phyloP scores from a whole-genome alignment of 1,139 yeast genomes.

The Candida sojae region DNA sequence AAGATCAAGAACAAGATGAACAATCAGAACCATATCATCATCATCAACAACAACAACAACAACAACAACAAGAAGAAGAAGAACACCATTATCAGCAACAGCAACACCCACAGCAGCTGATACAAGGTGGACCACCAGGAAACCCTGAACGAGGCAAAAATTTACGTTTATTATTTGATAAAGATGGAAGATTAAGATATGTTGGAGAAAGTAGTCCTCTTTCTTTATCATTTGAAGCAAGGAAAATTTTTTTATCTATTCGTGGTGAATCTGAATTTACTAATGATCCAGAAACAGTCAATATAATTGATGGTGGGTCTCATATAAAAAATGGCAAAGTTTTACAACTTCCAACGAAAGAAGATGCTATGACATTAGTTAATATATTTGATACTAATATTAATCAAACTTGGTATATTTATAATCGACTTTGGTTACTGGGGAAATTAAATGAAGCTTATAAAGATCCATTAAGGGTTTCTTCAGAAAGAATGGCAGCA shows the following conservation, averaged over 20 bases:
- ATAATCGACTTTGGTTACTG: constrained; percentile 12
- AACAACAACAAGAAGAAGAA: background rate
- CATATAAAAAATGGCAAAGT: background rate
- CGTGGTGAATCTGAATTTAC: constrained; percentile 14
- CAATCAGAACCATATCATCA: background rate
- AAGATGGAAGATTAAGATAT: constrained; percentile 21
- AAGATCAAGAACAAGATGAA: background rate
- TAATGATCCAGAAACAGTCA: constrained; percentile 11
- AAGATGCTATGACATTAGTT: constrained; percentile 7
- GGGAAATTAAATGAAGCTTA: constrained; percentile 9
- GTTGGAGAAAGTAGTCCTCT: constrained; percentile 28
- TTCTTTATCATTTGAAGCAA: constrained; percentile 23
- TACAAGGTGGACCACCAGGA: too few relatives aligned
- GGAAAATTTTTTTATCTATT: constrained; percentile 19
- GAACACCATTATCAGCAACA: background rate
- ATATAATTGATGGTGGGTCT: constrained; percentile 11
- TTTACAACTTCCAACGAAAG: constrained; percentile 11
- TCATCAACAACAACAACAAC: background rate
- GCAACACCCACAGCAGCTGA: background rate
- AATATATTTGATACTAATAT: constrained; percentile 10
- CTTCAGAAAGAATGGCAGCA: constrained; percentile 13
- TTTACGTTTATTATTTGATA: constrained; percentile 11
- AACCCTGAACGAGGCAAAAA: background rate
- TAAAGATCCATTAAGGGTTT: constrained; percentile 8
- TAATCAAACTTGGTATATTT: constrained; percentile 14